Percentiles rank a stretch among this genome's conserved stretches.
These are phyloP conservation scores for Begonia loranthoides DNA, from an alignment of 306 rosid species.

Conservation along the genomic window DNA sequence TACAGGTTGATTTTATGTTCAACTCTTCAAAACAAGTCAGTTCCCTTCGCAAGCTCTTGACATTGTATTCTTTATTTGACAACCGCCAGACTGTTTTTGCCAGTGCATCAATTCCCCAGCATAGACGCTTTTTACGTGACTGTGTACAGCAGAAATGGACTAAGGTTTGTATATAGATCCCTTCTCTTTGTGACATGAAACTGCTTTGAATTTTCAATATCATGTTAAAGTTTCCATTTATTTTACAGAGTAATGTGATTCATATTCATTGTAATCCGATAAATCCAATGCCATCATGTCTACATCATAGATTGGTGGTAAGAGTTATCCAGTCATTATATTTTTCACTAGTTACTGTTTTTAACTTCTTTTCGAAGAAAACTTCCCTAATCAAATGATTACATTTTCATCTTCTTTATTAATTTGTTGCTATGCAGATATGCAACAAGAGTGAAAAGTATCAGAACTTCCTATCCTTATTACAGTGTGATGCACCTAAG, in stretches of 20 bases:
- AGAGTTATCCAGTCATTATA: slow-evolving; percentile 6
- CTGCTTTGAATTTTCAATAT: not conserved
- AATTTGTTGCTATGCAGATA: slow-evolving; percentile 33
- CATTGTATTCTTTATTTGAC: slow-evolving; percentile 53
- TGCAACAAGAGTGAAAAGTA: slow-evolving; percentile 39
- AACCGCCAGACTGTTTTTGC: slow-evolving; percentile 86
- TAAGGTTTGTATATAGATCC: slow-evolving; percentile 38
- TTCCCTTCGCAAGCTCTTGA: slow-evolving; percentile 78
- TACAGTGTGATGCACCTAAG: slow-evolving; percentile 53
- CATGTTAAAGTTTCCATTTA: slow-evolving; percentile 2
- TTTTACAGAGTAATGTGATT: slow-evolving; percentile 47
- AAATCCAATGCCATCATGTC: slow-evolving; percentile 77
- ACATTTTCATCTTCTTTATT: not conserved
- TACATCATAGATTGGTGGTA: slow-evolving; percentile 70
- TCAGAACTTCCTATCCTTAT: slow-evolving; percentile 47
- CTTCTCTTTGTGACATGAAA: too few species aligned
- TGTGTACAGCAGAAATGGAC: slow-evolving; percentile 96
- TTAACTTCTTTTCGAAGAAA: not conserved
- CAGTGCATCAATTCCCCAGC: slow-evolving; percentile 96
- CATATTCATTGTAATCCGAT: slow-evolving; percentile 74
- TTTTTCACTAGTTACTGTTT: not conserved
- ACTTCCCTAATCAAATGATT: not conserved
- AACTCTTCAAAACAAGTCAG: slow-evolving; percentile 74
- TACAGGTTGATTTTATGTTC: slow-evolving; percentile 92
- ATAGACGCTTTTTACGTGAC: slow-evolving; percentile 66